Conservation (phyloP, 495 filamentous ascomycete species). For the Staphylotrichum tortipilum region DNA sequence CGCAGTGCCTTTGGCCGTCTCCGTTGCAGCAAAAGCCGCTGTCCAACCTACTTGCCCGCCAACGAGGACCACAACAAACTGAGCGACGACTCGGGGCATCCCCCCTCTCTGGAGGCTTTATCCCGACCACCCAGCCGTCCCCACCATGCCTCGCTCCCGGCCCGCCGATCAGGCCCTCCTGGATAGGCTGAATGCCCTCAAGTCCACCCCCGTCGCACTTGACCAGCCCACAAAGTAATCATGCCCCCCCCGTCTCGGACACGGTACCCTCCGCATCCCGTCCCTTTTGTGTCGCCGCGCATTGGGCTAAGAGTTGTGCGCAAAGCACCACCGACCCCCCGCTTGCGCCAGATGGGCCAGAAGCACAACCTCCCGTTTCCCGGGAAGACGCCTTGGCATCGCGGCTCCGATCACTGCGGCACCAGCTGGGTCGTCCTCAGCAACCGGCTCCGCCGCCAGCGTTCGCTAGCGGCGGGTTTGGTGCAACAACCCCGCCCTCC, state of each 20-base stretch:
- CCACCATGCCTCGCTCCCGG: conserved; percentile 45
- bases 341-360: too few species aligned
- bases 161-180: conserved; percentile 78
- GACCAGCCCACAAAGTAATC: conserved; percentile 28
- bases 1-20: too few species aligned
- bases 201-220: conserved; percentile 29
- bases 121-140: too few species aligned
- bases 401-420: conserved; percentile 36
- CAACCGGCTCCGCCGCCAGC: too few species aligned
- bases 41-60: too few species aligned
- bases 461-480: too few species aligned
- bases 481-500: not conserved
- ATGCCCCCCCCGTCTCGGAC: not conserved
- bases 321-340: conserved; percentile 4
- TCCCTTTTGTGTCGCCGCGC: not conserved
- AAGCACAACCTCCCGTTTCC: conserved; percentile 14
- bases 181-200: conserved; percentile 73
- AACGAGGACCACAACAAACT: too few species aligned
- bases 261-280: not conserved
- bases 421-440: conserved; percentile 17
- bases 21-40: too few species aligned
- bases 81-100: too few species aligned
- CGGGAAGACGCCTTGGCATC: conserved; percentile 37
- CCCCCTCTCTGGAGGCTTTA: not conserved
- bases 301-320: conserved; percentile 7